Conservation (phyloP, 169 alveolate species). For the Plasmodium coatneyi region DNA sequence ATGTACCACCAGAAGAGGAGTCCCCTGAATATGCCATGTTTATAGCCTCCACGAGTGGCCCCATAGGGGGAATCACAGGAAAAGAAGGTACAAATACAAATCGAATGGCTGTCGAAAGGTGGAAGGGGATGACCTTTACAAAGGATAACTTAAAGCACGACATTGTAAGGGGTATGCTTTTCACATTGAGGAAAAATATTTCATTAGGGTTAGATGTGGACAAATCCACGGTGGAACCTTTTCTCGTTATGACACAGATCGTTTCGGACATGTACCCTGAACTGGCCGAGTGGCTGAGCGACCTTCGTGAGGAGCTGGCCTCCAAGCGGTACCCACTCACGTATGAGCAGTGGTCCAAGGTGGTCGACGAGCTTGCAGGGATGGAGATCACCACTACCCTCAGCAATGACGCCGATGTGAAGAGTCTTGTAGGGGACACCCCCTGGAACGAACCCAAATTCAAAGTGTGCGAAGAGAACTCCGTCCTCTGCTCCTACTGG, state of each 20-base stretch:
- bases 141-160: slow-evolving; percentile 46
- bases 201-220: slow-evolving; percentile 17
- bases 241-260: slow-evolving; percentile 9
- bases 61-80: not conserved
- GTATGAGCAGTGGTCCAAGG: slow-evolving; percentile 34
- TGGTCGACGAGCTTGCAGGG: not conserved
- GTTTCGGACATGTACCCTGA: slow-evolving; percentile 44
- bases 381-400: not conserved
- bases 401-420: not conserved
- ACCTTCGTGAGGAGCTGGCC: not conserved
- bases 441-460: not conserved
- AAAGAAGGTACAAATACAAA: not conserved
- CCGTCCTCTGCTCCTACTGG: slow-evolving; percentile 54
- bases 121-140: not conserved
- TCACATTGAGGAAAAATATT: slow-evolving; percentile 21
- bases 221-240: slow-evolving; percentile 7
- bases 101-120: not conserved
- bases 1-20: not conserved
- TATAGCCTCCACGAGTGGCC: not conserved
- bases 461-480: slow-evolving; percentile 32
- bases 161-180: slow-evolving; percentile 45
- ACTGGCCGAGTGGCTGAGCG: not conserved
- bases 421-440: not conserved
- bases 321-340: slow-evolving; percentile 13
- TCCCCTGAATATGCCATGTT: not conserved